These are phyloP conservation scores for Peltaster fructicola DNA, from an alignment of 2,329 filamentous ascomycete species.

Conservation along the genomic window DNA sequence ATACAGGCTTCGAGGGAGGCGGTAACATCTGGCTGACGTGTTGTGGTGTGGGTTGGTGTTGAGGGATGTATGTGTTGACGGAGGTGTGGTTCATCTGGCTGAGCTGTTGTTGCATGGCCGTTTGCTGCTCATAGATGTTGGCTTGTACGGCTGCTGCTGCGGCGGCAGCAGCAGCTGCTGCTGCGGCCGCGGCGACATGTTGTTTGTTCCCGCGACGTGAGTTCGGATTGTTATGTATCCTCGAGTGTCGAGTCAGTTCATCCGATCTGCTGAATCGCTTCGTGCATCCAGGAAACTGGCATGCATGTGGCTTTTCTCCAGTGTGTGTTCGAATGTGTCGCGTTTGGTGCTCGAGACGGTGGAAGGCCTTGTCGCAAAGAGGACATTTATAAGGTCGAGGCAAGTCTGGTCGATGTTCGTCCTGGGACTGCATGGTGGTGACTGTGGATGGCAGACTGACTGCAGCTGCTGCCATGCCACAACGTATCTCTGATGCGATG, in stretches of 20 bases:
- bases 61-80: slow-evolving; percentile 5
- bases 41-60: slow-evolving; percentile 4
- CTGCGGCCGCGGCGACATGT: slow-evolving; percentile 40
- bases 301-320: slow-evolving; percentile 93
- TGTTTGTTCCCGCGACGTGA: slow-evolving; percentile 84
- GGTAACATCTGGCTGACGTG: slow-evolving; percentile 47
- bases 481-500: no score
- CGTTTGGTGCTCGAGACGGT: slow-evolving; percentile 87
- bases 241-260: slow-evolving; percentile 87
- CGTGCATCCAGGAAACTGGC: slow-evolving; percentile 85
- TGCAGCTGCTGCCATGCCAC: slow-evolving; percentile 29
- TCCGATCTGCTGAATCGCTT: slow-evolving; percentile 96
- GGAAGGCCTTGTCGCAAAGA: slow-evolving; percentile 95
- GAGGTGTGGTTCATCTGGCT: slow-evolving; percentile 53
- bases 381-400: slow-evolving; percentile 97
- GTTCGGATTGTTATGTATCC: slow-evolving; percentile 98
- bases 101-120: slow-evolving; percentile 36
- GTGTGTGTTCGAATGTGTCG: slow-evolving; percentile 92
- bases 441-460: slow-evolving; percentile 25
- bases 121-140: slow-evolving; percentile 33
- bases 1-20: slow-evolving; percentile 60
- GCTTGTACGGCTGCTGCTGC: slow-evolving; percentile 32
- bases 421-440: slow-evolving; percentile 46
- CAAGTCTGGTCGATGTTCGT: slow-evolving; percentile 59
- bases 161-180: slow-evolving; percentile 36